A percentile compares a stretch with the other conserved stretches of the same genome.
Evolutionary conservation across 768 basidiomycete species (phyloP).

Genomic region (Ephemerocybe angulata): DNA sequence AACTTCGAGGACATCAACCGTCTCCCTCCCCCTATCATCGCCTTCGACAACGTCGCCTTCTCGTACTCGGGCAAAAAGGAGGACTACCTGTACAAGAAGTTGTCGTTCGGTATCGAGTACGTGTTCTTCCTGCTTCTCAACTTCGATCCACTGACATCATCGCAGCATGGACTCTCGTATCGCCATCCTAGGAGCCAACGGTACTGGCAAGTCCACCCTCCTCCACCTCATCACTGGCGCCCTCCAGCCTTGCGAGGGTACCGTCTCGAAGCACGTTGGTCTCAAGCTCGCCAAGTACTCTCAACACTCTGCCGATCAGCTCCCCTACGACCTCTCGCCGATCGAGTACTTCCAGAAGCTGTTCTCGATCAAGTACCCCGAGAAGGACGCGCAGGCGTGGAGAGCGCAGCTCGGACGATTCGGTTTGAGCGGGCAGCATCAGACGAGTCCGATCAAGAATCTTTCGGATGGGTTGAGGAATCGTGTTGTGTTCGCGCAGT

Average conservation of each 20-base stretch:
- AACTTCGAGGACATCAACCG: constrained; percentile 94
- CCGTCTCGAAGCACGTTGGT: constrained; percentile 80
- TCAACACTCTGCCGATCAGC: constrained; percentile 97
- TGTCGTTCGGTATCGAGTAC: constrained; percentile 98
- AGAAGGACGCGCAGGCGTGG: constrained; percentile 76
- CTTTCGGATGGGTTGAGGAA: constrained; percentile 95
- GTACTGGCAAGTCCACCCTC: constrained; percentile 66
- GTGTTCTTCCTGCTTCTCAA: constrained; percentile 19
- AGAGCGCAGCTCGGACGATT: constrained; percentile 86
- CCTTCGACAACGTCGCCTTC: constrained; percentile 93
- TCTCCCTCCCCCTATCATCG: constrained; percentile 95
- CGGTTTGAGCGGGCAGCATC: constrained; percentile 93
- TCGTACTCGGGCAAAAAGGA: constrained; percentile 87
- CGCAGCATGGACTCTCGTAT: constrained; percentile 90
- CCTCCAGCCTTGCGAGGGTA: too few relatives aligned
- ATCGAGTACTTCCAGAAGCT: constrained; percentile 90
- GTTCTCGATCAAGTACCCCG: constrained; percentile 83
- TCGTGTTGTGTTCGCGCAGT: constrained; percentile 96
- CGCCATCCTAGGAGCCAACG: constrained; percentile 93
- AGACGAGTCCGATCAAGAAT: constrained; percentile 90
- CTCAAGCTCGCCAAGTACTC: constrained; percentile 98
- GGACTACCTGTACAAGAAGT: constrained; percentile 82
- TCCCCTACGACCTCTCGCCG: constrained; percentile 88
- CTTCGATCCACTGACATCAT: too few relatives aligned
- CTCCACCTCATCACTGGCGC: constrained; percentile 79